phyloP scores from a whole-genome alignment of 176 grass and related monocot species.

The Ensete glaucum region DNA sequence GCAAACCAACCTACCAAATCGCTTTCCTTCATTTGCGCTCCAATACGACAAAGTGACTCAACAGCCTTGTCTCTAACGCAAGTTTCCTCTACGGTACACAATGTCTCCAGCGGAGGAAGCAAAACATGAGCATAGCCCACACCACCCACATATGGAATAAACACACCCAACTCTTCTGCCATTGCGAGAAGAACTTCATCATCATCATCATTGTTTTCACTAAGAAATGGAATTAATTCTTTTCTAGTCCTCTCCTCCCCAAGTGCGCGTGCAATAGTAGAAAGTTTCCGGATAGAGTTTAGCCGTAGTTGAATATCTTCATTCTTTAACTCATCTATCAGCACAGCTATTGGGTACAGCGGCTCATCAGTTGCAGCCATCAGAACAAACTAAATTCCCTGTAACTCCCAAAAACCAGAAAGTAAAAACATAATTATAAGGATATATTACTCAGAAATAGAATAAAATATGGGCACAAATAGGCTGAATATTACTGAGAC shows the following conservation, averaged over 20 bases:
- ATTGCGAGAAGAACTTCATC: conserved; percentile 97
- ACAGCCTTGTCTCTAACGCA: conserved; percentile 95
- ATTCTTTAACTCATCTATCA: conserved; percentile 97
- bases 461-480: not conserved
- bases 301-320: conserved; percentile 92
- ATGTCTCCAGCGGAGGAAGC: conserved; percentile 73
- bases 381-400: not conserved
- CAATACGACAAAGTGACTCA: conserved; percentile 77
- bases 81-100: conserved; percentile 94
- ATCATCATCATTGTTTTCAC: conserved; percentile 96
- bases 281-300: conserved; percentile 88
- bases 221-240: conserved; percentile 89
- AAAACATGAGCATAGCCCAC: conserved; percentile 81
- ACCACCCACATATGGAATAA: conserved; percentile 93
- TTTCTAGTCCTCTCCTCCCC: conserved; percentile 96
- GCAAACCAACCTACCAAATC: conserved; percentile 68
- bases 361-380: conserved; percentile 89
- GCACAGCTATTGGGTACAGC: conserved; percentile 83
- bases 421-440: not conserved
- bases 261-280: conserved; percentile 88
- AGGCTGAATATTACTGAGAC: not conserved
- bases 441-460: not conserved
- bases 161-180: conserved; percentile 92
- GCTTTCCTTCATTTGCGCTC: conserved; percentile 84
- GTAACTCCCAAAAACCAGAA: not conserved